Percentiles rank a stretch among this genome's conserved stretches.
Evolutionary conservation across 306 rosid species (phyloP).

Genomic region (Malus fusca): DNA sequence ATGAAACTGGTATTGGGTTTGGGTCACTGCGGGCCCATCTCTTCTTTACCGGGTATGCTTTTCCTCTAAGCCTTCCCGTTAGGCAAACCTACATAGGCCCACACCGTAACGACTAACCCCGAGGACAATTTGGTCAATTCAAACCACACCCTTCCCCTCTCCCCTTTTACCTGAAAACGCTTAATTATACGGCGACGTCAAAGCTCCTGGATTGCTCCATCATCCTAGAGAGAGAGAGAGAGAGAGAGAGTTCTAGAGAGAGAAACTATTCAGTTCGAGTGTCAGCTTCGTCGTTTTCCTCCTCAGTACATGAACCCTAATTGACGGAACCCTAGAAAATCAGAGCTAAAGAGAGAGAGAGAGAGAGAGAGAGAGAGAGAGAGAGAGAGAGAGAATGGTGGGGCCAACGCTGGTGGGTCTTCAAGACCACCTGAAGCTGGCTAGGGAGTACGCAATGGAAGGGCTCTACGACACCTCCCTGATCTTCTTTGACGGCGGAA

Average conservation of each 20-base stretch:
- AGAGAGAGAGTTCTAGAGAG: neutral
- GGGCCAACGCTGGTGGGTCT: slow-evolving; percentile 63
- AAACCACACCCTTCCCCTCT: neutral
- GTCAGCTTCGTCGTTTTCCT: slow-evolving; percentile 1
- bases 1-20: neutral
- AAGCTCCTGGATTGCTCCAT: slow-evolving; percentile 8
- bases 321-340: neutral
- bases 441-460: slow-evolving; percentile 91
- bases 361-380: too few relatives aligned
- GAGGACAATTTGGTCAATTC: slow-evolving; percentile 21
- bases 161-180: neutral
- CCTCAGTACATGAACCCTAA: neutral
- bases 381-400: slow-evolving; percentile 31
- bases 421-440: slow-evolving; percentile 88
- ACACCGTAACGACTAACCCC: neutral
- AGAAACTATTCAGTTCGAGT: neutral
- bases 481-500: slow-evolving; percentile 92
- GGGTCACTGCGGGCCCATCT: neutral
- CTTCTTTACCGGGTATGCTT: neutral
- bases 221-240: neutral
- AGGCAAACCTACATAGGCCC: neutral
- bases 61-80: neutral
- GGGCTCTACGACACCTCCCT: slow-evolving; percentile 86
- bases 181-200: slow-evolving; percentile 36
- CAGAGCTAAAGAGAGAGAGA: neutral